Conservation (phyloP, 306 rosid species). For the Sicyos baderoa region DNA sequence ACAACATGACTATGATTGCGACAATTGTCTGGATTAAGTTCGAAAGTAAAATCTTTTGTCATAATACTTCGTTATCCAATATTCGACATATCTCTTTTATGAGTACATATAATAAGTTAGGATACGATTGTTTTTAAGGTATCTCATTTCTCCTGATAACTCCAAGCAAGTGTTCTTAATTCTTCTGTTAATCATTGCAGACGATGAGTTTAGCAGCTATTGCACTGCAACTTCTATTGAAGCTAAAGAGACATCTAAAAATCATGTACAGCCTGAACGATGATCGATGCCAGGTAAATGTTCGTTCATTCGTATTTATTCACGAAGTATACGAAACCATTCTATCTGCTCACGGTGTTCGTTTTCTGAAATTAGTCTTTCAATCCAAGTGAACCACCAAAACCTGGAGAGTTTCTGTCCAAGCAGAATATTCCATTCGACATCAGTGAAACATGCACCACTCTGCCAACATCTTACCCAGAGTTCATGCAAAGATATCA, state of each 20-base stretch:
- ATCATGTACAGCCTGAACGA: constrained; percentile 71
- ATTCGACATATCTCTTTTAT: neutral
- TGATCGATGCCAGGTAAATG: constrained; percentile 79
- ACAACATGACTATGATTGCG: too few relatives aligned
- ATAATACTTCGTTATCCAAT: too few relatives aligned
- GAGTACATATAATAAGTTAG: too few relatives aligned
- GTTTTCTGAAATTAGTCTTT: constrained; percentile 49
- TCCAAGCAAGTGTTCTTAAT: neutral
- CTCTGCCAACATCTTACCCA: constrained; percentile 58
- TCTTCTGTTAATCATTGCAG: constrained; percentile 34
- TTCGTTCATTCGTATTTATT: constrained; percentile 6
- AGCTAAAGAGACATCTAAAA: constrained; percentile 88
- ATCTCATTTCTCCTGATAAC: too few relatives aligned
- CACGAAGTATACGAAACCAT: neutral
- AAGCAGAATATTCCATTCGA: constrained; percentile 62
- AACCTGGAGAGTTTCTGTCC: constrained; percentile 76
- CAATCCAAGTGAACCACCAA: constrained; percentile 68
- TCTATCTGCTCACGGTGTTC: neutral
- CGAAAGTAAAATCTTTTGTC: too few relatives aligned
- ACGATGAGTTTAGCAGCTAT: constrained; percentile 66
- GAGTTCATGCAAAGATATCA: constrained; percentile 78
- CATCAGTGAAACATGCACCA: constrained; percentile 49
- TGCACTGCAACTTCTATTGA: constrained; percentile 88
- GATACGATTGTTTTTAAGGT: neutral
- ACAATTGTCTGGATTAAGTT: too few relatives aligned